A percentile compares a stretch with the other conserved stretches of the same genome.
Evolutionary conservation across 768 basidiomycete species (phyloP).

Genomic region (Rickenella mellea): DNA sequence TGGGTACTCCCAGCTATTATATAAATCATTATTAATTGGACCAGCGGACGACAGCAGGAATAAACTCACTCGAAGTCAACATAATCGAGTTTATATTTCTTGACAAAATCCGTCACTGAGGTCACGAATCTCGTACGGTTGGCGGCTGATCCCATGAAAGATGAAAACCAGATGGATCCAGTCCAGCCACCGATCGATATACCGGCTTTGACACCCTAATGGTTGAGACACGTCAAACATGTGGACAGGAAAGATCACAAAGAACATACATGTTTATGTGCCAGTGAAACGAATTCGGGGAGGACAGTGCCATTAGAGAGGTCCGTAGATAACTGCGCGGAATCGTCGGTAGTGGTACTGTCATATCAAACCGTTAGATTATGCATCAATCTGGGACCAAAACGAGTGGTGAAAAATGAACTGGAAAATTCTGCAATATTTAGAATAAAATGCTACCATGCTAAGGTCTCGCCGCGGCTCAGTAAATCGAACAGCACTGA

Average conservation of each 20-base stretch:
- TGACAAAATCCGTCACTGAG: conserved; percentile 39
- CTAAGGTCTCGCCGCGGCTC: not conserved
- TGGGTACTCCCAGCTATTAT: conserved; percentile 79
- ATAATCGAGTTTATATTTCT: conserved; percentile 45
- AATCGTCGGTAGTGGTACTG: conserved; percentile 12
- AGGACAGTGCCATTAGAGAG: conserved; percentile 15
- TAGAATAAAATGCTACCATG: no score
- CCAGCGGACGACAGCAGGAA: not conserved
- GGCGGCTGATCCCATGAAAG: conserved; percentile 36
- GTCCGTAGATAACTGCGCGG: conserved; percentile 13
- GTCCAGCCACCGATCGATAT: conserved; percentile 64
- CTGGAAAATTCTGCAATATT: no score
- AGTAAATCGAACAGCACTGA: not conserved
- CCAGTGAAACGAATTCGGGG: conserved; percentile 13
- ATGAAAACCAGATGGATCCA: conserved; percentile 53
- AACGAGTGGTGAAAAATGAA: no score
- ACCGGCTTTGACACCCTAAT: conserved; percentile 44
- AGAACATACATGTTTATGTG: conserved; percentile 12
- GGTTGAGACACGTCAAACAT: not conserved
- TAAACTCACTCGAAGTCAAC: conserved; percentile 56
- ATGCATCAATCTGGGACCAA: no score
- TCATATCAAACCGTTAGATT: no score
- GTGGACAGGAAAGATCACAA: not conserved
- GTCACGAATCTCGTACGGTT: conserved; percentile 53
- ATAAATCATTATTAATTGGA: not conserved